Evolutionary conservation across 805 yeast genomes (phyloP).

Genomic region (Kluyveromyces nonfermentans): DNA sequence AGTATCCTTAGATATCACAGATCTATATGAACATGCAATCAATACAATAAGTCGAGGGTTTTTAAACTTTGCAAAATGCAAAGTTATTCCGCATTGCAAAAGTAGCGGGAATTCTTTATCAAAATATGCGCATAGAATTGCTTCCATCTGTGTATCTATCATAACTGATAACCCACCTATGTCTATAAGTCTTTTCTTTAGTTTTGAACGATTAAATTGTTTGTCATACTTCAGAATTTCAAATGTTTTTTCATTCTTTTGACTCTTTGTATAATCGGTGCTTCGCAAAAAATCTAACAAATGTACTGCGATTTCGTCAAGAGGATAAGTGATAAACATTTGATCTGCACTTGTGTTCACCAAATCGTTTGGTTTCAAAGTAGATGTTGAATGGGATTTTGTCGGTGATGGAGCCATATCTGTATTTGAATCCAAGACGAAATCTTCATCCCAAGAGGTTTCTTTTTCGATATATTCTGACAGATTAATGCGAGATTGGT

Average conservation of each 20-base stretch:
- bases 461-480: constrained; percentile 10
- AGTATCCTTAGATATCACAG: constrained; percentile 8
- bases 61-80: constrained; percentile 9
- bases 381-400: constrained; percentile 2
- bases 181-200: constrained; percentile 14
- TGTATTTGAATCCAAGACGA: constrained; percentile 12
- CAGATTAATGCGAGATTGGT: not conserved
- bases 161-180: constrained; percentile 22
- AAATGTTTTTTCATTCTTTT: not conserved
- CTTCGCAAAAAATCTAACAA: not conserved
- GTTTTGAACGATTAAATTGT: constrained; percentile 12
- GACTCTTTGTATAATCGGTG: not conserved
- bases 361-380: constrained; percentile 4
- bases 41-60: constrained; percentile 11
- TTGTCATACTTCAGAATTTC: constrained; percentile 18
- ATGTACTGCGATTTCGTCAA: not conserved
- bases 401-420: constrained; percentile 10
- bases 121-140: constrained; percentile 8
- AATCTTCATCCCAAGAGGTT: constrained; percentile 23
- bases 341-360: constrained; percentile 2
- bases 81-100: constrained; percentile 23
- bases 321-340: not conserved
- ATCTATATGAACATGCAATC: constrained; percentile 6
- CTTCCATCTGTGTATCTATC: constrained; percentile 8
- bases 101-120: constrained; percentile 9